Base-by-base conservation (phyloP, 352 stramenopile species). In the Phytopythium ostracodes region DNA sequence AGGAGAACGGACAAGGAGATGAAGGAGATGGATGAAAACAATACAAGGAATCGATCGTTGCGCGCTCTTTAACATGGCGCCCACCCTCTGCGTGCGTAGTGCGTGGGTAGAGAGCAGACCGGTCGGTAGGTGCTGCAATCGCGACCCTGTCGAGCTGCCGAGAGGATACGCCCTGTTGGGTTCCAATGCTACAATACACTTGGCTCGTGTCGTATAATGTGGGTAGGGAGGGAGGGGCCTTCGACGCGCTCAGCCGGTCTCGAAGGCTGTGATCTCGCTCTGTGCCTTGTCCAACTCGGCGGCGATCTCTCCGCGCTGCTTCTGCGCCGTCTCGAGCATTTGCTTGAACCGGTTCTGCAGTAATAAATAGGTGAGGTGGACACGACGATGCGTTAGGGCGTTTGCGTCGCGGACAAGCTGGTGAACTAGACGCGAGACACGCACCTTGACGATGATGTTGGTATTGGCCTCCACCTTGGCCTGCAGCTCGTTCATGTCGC, bases 381-480 rank as follows among this genome's bases (percentile, higher is more conserved):
- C 11, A 31, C 57, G 42, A 20, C 57, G 18, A 64, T n/a, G 38
- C 17, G 51, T 53, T 29, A 61, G 14, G 25, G 11, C 33, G 4
- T 10, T 36, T n/a, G n/a, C n/a, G n/a, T n/a, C n/a, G n/a, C n/a
- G n/a, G n/a, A n/a, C n/a, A n/a, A n/a, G n/a, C n/a, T n/a, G n/a
- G n/a, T n/a, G n/a, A n/a, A n/a, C n/a, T n/a, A n/a, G n/a, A n/a
- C n/a, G n/a, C n/a, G n/a, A n/a, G n/a, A n/a, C 31, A 56, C 68
- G 24, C 35, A 91, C 82, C 84, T 91, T 93, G 64, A 93, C 84
- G 59, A 93, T 74, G 47, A 90, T 88, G 70, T 93, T 93, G 24
- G 81, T 77, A 63, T 89, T 91, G 44, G 80, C 77, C 52, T 87
- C 73, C 22, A 93, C 75, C 62, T 90, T 91, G 52, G 72, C 70